Conservation (phyloP, 306 rosid genomes). For the Cicer chorassanicum region DNA sequence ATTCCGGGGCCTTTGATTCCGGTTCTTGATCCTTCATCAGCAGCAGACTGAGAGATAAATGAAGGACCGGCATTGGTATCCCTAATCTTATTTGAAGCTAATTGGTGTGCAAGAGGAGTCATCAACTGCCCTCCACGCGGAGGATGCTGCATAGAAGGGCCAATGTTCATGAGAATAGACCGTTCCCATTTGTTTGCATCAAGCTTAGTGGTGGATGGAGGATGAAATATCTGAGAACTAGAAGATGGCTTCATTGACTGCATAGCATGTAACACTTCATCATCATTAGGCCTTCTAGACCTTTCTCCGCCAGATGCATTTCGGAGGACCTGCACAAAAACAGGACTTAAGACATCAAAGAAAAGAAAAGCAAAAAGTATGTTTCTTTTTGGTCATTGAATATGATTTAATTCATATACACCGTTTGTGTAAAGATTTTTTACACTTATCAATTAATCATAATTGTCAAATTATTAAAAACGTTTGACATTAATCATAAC, state of each 20-base stretch:
- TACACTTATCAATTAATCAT: too few relatives aligned
- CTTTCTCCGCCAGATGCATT: constrained; percentile 76
- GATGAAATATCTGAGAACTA: constrained; percentile 67
- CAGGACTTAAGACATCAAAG: constrained; percentile 40
- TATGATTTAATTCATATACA: neutral
- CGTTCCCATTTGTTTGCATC: constrained; percentile 71
- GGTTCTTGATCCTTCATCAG: constrained; percentile 98
- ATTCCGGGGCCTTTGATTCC: constrained; percentile 90
- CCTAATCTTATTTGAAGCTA: constrained; percentile 67
- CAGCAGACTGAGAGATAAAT: constrained; percentile 85
- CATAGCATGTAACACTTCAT: constrained; percentile 62
- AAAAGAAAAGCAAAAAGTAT: neutral
- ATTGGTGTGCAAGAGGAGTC: constrained; percentile 64
- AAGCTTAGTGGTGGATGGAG: constrained; percentile 61
- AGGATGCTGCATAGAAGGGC: constrained; percentile 70
- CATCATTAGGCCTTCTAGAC: constrained; percentile 75
- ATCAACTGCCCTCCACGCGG: constrained; percentile 64
- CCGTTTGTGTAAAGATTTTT: too few relatives aligned
- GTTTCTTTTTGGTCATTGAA: constrained; percentile 10
- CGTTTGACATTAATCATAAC: too few relatives aligned
- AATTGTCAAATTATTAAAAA: too few relatives aligned
- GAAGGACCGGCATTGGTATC: constrained; percentile 75
- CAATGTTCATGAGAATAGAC: constrained; percentile 65
- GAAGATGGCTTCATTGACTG: constrained; percentile 73
- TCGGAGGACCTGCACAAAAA: constrained; percentile 62